A percentile compares a stretch with the other conserved stretches of the same genome.
These are phyloP conservation scores for Ophiocordyceps polyrhachis-furcata DNA, from an alignment of 2,329 filamentous ascomycete species.

Conservation along the genomic window DNA sequence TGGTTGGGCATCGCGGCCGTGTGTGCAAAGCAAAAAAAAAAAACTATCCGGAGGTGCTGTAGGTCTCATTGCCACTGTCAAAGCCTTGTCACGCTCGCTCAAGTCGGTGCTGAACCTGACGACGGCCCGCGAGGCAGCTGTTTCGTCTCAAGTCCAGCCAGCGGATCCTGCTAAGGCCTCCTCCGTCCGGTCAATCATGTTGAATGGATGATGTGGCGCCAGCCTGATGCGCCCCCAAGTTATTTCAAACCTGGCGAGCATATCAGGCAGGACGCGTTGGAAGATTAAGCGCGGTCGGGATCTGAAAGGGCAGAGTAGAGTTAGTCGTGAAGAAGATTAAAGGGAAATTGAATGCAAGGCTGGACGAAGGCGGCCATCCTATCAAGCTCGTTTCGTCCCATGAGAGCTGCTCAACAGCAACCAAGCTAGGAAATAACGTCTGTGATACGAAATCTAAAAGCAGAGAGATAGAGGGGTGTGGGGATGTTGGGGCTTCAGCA, in stretches of 20 bases:
- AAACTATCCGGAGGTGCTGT: background rate
- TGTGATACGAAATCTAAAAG: too few relatives aligned
- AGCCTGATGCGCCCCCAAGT: background rate
- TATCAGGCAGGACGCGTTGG: background rate
- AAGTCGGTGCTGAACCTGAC: background rate
- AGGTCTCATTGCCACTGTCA: background rate
- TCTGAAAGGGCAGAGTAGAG: background rate
- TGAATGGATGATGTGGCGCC: background rate
- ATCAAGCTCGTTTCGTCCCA: background rate
- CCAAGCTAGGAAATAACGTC: background rate
- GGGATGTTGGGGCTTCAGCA: too few relatives aligned
- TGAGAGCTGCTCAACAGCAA: background rate
- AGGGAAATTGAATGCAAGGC: background rate
- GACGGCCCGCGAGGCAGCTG: background rate
- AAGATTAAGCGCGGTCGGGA: background rate
- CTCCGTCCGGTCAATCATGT: background rate
- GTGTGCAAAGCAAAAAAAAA: too few relatives aligned
- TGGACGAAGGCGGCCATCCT: background rate
- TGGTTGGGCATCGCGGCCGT: background rate
- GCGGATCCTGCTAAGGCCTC: background rate
- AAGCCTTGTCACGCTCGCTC: background rate
- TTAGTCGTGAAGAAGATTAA: background rate
- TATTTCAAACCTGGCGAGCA: background rate
- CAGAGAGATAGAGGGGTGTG: too few relatives aligned
- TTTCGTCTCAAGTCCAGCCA: background rate